Evolutionary conservation across 1,139 yeast genomes (phyloP), one percentile per base, ranked within the genome.

Genomic region (Scheffersomyces parashehatae): DNA sequence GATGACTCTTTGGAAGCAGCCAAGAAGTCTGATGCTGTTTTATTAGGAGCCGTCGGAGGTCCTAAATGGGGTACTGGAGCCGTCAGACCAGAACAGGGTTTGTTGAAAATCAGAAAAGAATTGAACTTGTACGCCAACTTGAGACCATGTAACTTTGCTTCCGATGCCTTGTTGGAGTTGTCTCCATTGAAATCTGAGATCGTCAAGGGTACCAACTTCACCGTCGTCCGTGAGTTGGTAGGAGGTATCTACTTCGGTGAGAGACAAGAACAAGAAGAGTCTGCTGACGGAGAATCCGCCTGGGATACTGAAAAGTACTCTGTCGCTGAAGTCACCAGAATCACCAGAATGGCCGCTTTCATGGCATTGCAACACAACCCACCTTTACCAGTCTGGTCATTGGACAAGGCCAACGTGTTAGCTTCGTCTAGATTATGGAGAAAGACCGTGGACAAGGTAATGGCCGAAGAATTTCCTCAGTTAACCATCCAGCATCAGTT

Each of bases 171-270:
- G 47, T 75, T 91, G 51, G 90, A 88, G 44, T 77, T 91, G 55
- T 87, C 96, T 5, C 99, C 99, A 36, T 79, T 93, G 61, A 88
- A 85, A 66, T 67, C 88, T 24, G 90, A 89, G 51, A 76, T 86
- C 50, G 98, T 88, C 46, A 80, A 76, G 59, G 99, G 98, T 41
- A 90, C 97, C 31, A 84, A 93, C 65, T 87, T 93, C 64, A 79
- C 84, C 43, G 96, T 93, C 51, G 97, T 93, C 31, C 84, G 99
- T 67, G 99, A 93, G 70, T 80, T 93, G 54, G 97, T 93, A 29
- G 99, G 99, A 47, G 99, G 99, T 53, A 93, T 93, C 53, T 93
- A 93, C 73, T 93, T 93, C 62, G 99, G 99, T 51, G 95, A 89
- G 60, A 82, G 98, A 69, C 81, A 81, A 60, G 99, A 93, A 73